A percentile compares a stretch with the other conserved stretches of the same genome.
These are phyloP conservation scores for Lentinula novae-zelandiae DNA, from an alignment of 1,284 basidiomycete genomes.

Conservation along the genomic window DNA sequence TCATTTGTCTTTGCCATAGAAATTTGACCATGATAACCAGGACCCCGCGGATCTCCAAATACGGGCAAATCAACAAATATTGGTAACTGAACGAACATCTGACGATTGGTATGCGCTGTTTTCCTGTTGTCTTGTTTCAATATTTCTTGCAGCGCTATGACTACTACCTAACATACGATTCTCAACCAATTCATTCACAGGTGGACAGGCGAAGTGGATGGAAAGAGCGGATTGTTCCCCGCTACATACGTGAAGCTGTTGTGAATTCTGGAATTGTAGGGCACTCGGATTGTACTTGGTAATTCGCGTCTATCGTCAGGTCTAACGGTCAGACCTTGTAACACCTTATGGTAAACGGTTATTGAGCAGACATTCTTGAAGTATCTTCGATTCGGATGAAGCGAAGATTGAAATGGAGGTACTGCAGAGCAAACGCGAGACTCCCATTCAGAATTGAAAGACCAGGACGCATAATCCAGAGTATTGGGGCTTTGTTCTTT, in stretches of 20 bases:
- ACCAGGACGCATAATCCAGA: too few species aligned
- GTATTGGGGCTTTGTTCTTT: too few species aligned
- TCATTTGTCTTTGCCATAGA: background rate
- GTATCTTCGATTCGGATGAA: too few species aligned
- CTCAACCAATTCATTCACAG: conserved; percentile 31
- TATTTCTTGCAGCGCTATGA: background rate
- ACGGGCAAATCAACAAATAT: conserved; percentile 48
- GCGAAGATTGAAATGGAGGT: too few species aligned
- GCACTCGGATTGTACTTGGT: too few species aligned
- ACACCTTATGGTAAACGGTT: too few species aligned
- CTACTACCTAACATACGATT: background rate
- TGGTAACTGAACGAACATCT: conserved; percentile 61
- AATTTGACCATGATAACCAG: conserved; percentile 29
- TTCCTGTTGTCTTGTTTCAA: background rate
- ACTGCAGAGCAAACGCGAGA: too few species aligned
- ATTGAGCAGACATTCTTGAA: too few species aligned
- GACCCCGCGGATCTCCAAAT: conserved; percentile 64
- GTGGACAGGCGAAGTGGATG: conserved; percentile 73
- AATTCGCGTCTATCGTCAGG: too few species aligned
- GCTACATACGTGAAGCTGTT: conserved; percentile 70
- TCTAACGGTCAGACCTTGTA: too few species aligned
- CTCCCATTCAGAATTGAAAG: too few species aligned
- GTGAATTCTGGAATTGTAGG: conserved; percentile 24
- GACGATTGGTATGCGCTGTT: conserved; percentile 63
- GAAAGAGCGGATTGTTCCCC: conserved; percentile 64